A percentile compares a stretch with the other conserved stretches of the same genome.
phyloP scores from a whole-genome alignment of 768 basidiomycete species.

The Psilocybe azurescens region DNA sequence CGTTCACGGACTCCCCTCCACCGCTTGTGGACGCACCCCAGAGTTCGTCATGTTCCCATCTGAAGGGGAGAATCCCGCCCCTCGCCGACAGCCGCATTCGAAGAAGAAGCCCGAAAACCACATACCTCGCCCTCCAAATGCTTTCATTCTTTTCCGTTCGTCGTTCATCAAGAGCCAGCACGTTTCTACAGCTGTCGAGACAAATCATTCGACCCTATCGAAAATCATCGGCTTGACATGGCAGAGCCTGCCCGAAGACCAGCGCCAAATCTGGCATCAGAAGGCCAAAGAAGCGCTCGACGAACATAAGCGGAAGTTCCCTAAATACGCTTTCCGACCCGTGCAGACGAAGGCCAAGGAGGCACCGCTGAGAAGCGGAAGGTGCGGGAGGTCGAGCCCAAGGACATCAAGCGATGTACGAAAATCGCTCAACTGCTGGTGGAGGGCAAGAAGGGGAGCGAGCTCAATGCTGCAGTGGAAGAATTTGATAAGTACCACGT shows the following conservation, averaged over 20 bases:
- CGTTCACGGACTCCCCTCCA: constrained; percentile 31
- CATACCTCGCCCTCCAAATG: constrained; percentile 85
- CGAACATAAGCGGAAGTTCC: constrained; percentile 80
- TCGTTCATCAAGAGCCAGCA: constrained; percentile 82
- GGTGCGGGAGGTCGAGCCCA: constrained; percentile 69
- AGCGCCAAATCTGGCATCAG: constrained; percentile 77
- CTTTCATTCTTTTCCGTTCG: constrained; percentile 87
- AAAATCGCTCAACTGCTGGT: constrained; percentile 73
- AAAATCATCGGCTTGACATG: constrained; percentile 87
- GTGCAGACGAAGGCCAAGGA: constrained; percentile 54
- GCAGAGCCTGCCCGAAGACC: constrained; percentile 78
- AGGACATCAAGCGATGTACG: constrained; percentile 68
- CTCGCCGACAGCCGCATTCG: constrained; percentile 57
- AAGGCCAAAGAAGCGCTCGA: constrained; percentile 78
- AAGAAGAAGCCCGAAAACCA: constrained; percentile 78
- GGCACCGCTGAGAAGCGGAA: constrained; percentile 57
- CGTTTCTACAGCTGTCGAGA: constrained; percentile 79
- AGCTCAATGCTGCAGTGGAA: constrained; percentile 59
- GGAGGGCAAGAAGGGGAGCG: constrained; percentile 63
- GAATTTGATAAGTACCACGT: constrained; percentile 65
- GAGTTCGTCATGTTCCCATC: constrained; percentile 28
- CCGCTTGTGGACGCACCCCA: constrained; percentile 40
- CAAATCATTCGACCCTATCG: constrained; percentile 81
- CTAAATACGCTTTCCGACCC: constrained; percentile 82
- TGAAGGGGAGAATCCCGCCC: constrained; percentile 14